Evolutionary conservation across 2,329 filamentous ascomycete species (phyloP).

Genomic region (Colletotrichum sp.): DNA sequence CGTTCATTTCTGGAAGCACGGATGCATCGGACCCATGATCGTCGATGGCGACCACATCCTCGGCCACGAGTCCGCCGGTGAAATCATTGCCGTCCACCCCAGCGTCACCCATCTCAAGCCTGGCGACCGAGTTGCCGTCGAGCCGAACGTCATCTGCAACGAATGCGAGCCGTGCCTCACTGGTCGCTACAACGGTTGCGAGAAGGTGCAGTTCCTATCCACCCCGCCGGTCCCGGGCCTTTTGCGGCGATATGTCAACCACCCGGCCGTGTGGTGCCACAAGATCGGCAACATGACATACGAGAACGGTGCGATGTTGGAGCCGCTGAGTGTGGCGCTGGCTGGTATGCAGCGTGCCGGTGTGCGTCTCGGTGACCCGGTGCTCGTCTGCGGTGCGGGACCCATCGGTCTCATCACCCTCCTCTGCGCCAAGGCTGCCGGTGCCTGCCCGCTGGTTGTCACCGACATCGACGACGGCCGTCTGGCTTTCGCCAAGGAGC

Average conservation of each 20-base stretch:
- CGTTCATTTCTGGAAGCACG: conserved; percentile 96
- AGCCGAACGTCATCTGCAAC: conserved; percentile 93
- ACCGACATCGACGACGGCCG: conserved; percentile 92
- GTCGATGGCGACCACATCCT: conserved; percentile 88
- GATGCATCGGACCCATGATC: conserved; percentile 95
- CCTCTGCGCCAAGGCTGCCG: conserved; percentile 82
- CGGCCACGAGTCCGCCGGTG: conserved; percentile 90
- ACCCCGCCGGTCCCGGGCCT: conserved; percentile 90
- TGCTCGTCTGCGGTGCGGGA: conserved; percentile 89
- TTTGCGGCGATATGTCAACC: conserved; percentile 90
- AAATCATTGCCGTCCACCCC: conserved; percentile 79
- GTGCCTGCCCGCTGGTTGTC: conserved; percentile 88
- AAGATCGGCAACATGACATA: conserved; percentile 93
- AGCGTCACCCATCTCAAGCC: conserved; percentile 78
- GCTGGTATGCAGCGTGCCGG: conserved; percentile 85
- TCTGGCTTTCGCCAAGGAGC: conserved; percentile 80
- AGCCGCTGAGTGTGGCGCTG: conserved; percentile 87
- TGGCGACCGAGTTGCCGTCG: conserved; percentile 91
- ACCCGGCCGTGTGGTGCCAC: conserved; percentile 94
- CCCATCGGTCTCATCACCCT: conserved; percentile 92
- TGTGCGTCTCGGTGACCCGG: conserved; percentile 82
- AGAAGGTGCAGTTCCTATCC: conserved; percentile 82
- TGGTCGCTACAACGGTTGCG: conserved; percentile 94
- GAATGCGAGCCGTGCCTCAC: conserved; percentile 90
- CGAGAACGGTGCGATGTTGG: conserved; percentile 88